phyloP scores from a whole-genome alignment of 345 rosid genomes.

The Hibiscus syriacus region DNA sequence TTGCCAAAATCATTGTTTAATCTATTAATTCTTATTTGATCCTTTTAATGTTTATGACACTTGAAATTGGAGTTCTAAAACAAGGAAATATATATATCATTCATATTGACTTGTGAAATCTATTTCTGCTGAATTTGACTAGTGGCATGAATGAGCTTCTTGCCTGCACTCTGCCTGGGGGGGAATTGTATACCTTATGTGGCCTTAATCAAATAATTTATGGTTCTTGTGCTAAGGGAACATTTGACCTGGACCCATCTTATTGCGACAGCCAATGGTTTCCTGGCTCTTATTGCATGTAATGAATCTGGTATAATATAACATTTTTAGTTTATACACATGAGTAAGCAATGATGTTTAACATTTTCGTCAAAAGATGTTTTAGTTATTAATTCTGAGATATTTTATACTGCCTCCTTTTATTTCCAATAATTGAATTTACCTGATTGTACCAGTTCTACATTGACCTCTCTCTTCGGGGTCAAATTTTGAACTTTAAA shows the following conservation, averaged over 20 bases:
- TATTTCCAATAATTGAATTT: neutral
- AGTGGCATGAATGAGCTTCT: neutral
- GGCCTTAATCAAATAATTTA: neutral
- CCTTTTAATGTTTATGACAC: neutral
- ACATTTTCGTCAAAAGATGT: neutral
- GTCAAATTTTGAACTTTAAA: neutral
- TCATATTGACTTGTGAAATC: neutral
- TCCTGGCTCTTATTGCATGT: neutral
- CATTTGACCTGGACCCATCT: neutral
- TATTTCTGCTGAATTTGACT: neutral
- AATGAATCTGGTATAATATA: neutral
- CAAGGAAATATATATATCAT: neutral
- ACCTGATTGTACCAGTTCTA: neutral
- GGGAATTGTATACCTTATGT: neutral
- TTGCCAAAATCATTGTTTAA: neutral
- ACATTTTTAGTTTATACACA: neutral
- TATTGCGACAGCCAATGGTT: neutral
- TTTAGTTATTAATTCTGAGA: neutral
- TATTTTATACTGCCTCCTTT: no score
- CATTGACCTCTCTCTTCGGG: neutral
- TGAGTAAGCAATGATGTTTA: neutral
- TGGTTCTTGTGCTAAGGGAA: neutral
- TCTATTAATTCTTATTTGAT: neutral
- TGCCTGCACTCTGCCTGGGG: neutral
- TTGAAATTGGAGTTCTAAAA: neutral